A percentile compares a stretch with the other conserved stretches of the same genome.
These are phyloP conservation scores for Colletotrichum zoysiae DNA, from an alignment of 2,329 filamentous ascomycete genomes.

Conservation along the genomic window DNA sequence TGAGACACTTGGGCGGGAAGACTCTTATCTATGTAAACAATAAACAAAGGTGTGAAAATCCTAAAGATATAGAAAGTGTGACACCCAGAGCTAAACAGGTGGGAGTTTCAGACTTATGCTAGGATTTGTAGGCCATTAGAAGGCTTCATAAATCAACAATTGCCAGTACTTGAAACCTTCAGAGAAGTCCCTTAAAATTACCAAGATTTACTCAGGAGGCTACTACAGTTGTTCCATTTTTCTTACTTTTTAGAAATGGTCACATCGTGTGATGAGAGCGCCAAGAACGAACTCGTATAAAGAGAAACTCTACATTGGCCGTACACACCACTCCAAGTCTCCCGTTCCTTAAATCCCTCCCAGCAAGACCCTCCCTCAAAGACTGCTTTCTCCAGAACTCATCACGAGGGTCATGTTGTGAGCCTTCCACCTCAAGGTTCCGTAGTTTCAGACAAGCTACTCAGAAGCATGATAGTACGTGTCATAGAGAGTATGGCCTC, in stretches of 20 bases:
- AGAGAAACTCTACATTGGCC: slow-evolving; percentile 30
- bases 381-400: slow-evolving; percentile 15
- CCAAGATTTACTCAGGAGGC: slow-evolving; percentile 14
- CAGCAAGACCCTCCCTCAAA: slow-evolving; percentile 18
- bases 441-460: not conserved
- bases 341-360: slow-evolving; percentile 24
- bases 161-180: not conserved
- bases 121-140: not conserved
- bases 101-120: not conserved
- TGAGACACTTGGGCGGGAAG: too few species aligned
- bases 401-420: slow-evolving; percentile 12
- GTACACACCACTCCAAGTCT: slow-evolving; percentile 21
- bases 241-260: not conserved
- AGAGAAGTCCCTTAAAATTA: slow-evolving; percentile 1
- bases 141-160: slow-evolving; percentile 10
- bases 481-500: too few species aligned
- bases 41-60: not conserved
- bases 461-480: too few species aligned
- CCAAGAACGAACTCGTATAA: slow-evolving; percentile 33
- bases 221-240: not conserved
- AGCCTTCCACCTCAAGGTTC: not conserved
- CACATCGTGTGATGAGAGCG: slow-evolving; percentile 31
- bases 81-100: too few species aligned
- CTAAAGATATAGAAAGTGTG: not conserved
- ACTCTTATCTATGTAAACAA: too few species aligned